Evolutionary conservation across 345 rosid genomes (phyloP), one percentile per base, ranked within the genome.

Genomic region (Chamaenerion angustifolium): DNA sequence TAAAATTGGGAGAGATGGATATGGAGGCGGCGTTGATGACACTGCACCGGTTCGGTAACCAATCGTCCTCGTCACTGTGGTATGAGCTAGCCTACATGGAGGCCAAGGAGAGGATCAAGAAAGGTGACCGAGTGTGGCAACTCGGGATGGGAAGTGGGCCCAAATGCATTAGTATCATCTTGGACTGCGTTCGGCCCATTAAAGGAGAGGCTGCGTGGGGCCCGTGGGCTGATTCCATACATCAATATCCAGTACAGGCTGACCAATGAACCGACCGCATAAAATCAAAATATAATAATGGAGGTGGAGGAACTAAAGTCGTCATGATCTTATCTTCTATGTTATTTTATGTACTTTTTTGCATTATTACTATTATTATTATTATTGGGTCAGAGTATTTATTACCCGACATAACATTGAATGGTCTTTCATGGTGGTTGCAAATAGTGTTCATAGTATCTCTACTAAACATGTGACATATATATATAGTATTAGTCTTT

Each of bases 41-140:
- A 17, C 56, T 76, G 42, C 72, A 76, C 54, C 72, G 80, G 55
- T 80, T 76, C 48, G 82, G 86, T 7, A 76, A 76, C 56, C 82
- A 80, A 51, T 76, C 80, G 8, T 76, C 87, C 27, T 69, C 78
- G 46, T 65, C 80, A 2, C 0, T 72, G 69, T 76, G 80, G 77
- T 80, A 74, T 15, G 78, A 74, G 64, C 19, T 74, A 8, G 66
- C 69, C 17, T 80, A 76, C 65, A 3, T 80, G 59, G 87, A 80
- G 56, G 78, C 70, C 4, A 67, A 74, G 58, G 72, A 69, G 43
- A 56, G 69, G 51, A 68, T 76, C 56, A 71, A 63, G 69, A 64
- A 61, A 47, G 80, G 83, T n/a, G 75, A 80, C 48, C 72, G 21
- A 42, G 68, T 64, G 15, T 77, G 76, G 83, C 67, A 47, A 25